These are phyloP conservation scores for Aristolochia contorta DNA, from an alignment of 164 flowering plant genomes.

Conservation along the genomic window DNA sequence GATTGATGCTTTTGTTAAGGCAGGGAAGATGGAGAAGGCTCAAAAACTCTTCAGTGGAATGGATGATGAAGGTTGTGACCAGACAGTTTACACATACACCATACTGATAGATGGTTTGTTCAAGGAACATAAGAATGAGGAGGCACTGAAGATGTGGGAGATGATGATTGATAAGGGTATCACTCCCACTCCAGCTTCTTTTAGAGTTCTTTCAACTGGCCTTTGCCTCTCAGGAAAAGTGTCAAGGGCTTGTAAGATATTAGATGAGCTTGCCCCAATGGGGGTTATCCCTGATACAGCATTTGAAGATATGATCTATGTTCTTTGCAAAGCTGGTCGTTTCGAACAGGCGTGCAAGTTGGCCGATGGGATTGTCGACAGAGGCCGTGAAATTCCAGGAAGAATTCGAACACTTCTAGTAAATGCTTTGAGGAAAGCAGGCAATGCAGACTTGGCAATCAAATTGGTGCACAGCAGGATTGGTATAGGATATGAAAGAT, in stretches of 20 bases:
- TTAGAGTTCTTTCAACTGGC: conserved; percentile 79
- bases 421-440: conserved; percentile 94
- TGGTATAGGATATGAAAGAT: conserved; percentile 83
- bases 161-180: conserved; percentile 90
- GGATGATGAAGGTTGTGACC: conserved; percentile 87
- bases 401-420: conserved; percentile 64
- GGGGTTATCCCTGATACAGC: conserved; percentile 75
- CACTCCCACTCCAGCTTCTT: conserved; percentile 77
- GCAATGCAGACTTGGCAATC: conserved; percentile 73
- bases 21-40: conserved; percentile 68
- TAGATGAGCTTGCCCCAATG: conserved; percentile 57
- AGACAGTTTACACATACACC: conserved; percentile 84
- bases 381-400: conserved; percentile 91
- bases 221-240: conserved; percentile 91
- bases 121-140: conserved; percentile 69
- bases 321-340: conserved; percentile 76
- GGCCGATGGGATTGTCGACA: conserved; percentile 90
- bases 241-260: conserved; percentile 71
- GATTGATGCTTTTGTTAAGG: conserved; percentile 68
- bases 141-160: conserved; percentile 84
- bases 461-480: conserved; percentile 92
- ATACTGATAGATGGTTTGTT: conserved; percentile 75
- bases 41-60: conserved; percentile 49
- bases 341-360: conserved; percentile 81
- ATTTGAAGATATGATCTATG: conserved; percentile 82